Conservation (phyloP, 768 basidiomycete genomes). For the Mycena capillaripes region DNA sequence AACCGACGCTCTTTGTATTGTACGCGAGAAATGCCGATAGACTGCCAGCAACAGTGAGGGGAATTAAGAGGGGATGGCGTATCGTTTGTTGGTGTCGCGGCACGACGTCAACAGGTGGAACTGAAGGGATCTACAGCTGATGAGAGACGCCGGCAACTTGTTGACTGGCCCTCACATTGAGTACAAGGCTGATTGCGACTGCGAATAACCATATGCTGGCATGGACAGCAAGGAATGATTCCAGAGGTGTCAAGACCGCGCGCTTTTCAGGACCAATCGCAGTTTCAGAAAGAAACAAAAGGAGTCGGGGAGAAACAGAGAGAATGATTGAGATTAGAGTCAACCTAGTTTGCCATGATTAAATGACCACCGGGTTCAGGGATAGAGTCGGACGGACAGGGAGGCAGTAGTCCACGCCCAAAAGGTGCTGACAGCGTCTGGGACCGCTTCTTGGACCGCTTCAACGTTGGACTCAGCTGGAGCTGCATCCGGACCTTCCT, state of each 20-base stretch:
- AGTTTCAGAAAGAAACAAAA: constrained; percentile 76
- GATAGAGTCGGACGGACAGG: constrained; percentile 41
- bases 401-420: constrained; percentile 58
- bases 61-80: constrained; percentile 75
- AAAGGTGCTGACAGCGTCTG: constrained; percentile 44
- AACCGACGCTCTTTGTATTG: constrained; percentile 70
- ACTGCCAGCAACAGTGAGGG: constrained; percentile 67
- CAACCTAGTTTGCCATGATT: constrained; percentile 48
- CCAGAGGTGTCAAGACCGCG: constrained; percentile 71
- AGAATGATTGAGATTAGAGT: constrained; percentile 52
- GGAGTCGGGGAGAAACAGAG: constrained; percentile 70
- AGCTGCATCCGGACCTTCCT: constrained; percentile 21
- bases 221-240: constrained; percentile 77
- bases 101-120: constrained; percentile 52
- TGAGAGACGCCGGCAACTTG: constrained; percentile 18
- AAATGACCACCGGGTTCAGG: constrained; percentile 2
- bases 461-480: background rate
- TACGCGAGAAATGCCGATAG: constrained; percentile 76
- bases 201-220: constrained; percentile 73
- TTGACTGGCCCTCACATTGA: constrained; percentile 61
- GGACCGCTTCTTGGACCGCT: background rate
- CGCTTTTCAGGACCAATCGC: constrained; percentile 49
- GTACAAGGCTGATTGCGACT: constrained; percentile 67
- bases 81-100: constrained; percentile 39
- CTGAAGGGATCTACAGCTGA: constrained; percentile 58